Base-by-base conservation (phyloP, 805 yeast genomes). In the Pichia cephalocereana region DNA sequence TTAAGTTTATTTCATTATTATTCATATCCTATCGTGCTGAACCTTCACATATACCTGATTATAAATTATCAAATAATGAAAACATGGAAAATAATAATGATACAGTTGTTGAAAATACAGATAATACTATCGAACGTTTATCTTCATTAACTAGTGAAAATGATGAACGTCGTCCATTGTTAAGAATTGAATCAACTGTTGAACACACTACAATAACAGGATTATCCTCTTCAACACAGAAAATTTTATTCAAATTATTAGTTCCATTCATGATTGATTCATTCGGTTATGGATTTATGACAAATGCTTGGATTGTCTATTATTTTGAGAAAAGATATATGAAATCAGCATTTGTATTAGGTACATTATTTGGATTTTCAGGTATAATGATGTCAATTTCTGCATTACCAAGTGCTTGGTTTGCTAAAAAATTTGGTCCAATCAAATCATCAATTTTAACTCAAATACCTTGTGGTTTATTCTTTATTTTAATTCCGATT, bases 211-310 rank as follows among this genome's bases (percentile, higher is more conserved):
- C 66, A 2, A 40, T 57, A 30, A 59, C 65, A 1, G 70, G 71
- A 1, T 57, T 75, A 12, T 71, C 83, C 0, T 60, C 68, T 9
- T 65, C 68, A 17, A 71, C 84, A 0, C 64, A 62, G 10, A 55
- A 67, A 8, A 66, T 75, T 9, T 59, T 82, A 43, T 62, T 73
- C 23, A 73, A 74, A 45, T 66, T 83, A 6, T 64, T 82, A 26
- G 62, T 74, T 8, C 72, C 83, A 17, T 90, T 89, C 60, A 86
- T 86, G 80, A 59, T 86, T 31, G 97, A 89, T 63, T 87, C 96
- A 2, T 72, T 89, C 44, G 96, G 95, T 0, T 80, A 79, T 53
- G 96, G 96, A 1, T 84, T 89, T 64, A 84, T 88, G 88, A 82
- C 95, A 2, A 71, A 81, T 41, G 83, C 96, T 1, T 90, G 96